A percentile compares a stretch with the other conserved stretches of the same genome.
Conservation (phyloP, 73 alveolate genomes). For the Tetrahymena malaccensis region DNA sequence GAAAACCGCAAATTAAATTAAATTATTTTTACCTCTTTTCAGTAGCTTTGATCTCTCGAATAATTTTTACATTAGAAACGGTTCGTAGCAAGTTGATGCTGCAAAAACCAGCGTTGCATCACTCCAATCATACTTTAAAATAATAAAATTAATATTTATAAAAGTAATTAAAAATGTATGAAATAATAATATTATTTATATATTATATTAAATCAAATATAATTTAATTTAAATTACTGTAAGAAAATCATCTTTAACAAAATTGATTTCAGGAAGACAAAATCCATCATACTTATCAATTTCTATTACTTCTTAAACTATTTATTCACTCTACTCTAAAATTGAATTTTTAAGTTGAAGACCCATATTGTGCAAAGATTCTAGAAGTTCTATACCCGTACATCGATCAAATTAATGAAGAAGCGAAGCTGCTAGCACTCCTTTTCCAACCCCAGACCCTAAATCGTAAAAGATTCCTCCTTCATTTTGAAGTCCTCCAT, state of each 20-base stretch:
- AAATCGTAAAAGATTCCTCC: constrained; percentile 82
- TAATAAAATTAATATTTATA: neutral
- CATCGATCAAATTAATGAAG: constrained; percentile 65
- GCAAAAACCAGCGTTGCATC: constrained; percentile 80
- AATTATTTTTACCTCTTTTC: constrained; percentile 1
- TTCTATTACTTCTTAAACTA: constrained; percentile 24
- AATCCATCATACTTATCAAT: constrained; percentile 7
- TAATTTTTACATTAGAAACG: constrained; percentile 65
- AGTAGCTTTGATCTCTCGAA: constrained; percentile 58
- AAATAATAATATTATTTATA: neutral
- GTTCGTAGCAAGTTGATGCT: constrained; percentile 87
- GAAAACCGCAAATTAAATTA: neutral
- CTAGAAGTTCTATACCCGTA: constrained; percentile 71
- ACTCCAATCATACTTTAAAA: constrained; percentile 61
- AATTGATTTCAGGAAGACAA: constrained; percentile 22
- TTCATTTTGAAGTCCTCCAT: constrained; percentile 4
- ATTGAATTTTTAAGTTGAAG: constrained; percentile 17
- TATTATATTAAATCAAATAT: neutral
- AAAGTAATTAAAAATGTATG: neutral
- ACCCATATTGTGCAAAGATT: constrained; percentile 41
- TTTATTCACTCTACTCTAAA: constrained; percentile 42
- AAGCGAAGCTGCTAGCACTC: constrained; percentile 77
- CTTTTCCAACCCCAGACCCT: constrained; percentile 91
- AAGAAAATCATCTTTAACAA: constrained; percentile 39
- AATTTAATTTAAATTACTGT: constrained; percentile 20